Evolutionary conservation across 768 basidiomycete species (phyloP).

Genomic region (Ramaria rubella): DNA sequence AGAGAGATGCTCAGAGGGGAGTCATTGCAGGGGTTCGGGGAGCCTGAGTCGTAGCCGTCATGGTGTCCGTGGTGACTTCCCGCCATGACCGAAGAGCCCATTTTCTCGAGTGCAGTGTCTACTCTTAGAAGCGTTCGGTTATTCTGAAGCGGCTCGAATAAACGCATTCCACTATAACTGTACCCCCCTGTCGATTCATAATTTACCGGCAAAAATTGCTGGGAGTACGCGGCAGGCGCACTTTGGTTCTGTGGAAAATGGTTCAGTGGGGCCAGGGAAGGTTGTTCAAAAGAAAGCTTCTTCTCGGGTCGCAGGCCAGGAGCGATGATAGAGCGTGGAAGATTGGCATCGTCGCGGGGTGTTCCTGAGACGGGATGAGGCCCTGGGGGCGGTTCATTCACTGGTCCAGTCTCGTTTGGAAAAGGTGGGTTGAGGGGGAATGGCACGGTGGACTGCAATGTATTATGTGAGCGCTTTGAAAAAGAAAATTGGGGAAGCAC

Average conservation of each 20-base stretch:
- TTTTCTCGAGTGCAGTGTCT: background rate
- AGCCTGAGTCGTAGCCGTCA: background rate
- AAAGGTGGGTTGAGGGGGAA: background rate
- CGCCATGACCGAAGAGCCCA: background rate
- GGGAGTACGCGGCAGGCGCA: background rate
- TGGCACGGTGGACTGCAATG: constrained; percentile 3
- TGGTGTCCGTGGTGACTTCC: background rate
- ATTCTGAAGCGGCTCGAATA: background rate
- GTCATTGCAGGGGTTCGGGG: background rate
- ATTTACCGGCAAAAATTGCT: background rate
- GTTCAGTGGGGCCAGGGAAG: no score
- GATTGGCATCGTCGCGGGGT: no score
- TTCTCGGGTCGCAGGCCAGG: no score
- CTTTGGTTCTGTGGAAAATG: background rate
- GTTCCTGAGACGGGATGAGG: no score
- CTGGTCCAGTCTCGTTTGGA: no score
- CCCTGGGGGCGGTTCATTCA: no score
- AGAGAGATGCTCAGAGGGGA: background rate
- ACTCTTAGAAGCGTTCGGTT: background rate
- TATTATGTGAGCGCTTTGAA: background rate
- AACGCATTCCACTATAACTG: background rate
- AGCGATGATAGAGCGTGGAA: no score
- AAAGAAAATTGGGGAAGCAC: background rate
- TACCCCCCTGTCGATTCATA: background rate
- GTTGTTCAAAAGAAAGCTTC: no score